These are phyloP conservation scores for Fonsecaea pedrosoi DNA, from an alignment of 2,329 filamentous ascomycete genomes.

Conservation along the genomic window DNA sequence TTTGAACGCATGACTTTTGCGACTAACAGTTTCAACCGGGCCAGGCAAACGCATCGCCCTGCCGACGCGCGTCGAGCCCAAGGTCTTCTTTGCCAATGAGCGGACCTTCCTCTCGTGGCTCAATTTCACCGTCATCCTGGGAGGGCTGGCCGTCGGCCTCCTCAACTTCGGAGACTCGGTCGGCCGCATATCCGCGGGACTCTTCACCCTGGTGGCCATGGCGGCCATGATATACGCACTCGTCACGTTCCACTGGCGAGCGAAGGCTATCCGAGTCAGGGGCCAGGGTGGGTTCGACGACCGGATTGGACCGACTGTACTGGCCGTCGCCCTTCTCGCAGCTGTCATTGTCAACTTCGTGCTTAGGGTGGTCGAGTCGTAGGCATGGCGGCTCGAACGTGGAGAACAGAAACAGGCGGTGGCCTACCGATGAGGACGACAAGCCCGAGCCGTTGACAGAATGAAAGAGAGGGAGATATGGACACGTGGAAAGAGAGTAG, in stretches of 20 bases:
- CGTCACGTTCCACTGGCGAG: conserved; percentile 95
- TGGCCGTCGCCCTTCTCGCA: conserved; percentile 82
- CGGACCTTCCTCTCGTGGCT: conserved; percentile 99
- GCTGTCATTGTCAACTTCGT: conserved; percentile 98
- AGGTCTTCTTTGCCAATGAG: conserved; percentile 99
- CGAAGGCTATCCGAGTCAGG: conserved; percentile 85
- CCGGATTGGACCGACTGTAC: conserved; percentile 86
- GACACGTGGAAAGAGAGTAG: not conserved
- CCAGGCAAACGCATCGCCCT: conserved; percentile 97
- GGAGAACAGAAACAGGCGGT: not conserved
- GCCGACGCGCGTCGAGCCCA: conserved; percentile 95
- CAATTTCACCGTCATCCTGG: conserved; percentile 98
- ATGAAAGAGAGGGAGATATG: not conserved
- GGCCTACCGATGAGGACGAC: not conserved
- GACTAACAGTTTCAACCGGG: conserved; percentile 23
- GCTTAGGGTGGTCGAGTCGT: conserved; percentile 59
- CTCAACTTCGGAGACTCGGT: conserved; percentile 97
- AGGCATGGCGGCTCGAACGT: not conserved
- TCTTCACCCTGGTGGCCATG: conserved; percentile 95
- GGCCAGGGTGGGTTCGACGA: conserved; percentile 97
- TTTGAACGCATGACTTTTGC: conserved; percentile 6
- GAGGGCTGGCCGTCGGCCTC: conserved; percentile 93
- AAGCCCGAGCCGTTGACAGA: not conserved
- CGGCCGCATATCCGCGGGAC: conserved; percentile 88
- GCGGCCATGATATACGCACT: conserved; percentile 94